Base-by-base conservation (phyloP, 2,329 filamentous ascomycete species). In the Verticillium dahliae region DNA sequence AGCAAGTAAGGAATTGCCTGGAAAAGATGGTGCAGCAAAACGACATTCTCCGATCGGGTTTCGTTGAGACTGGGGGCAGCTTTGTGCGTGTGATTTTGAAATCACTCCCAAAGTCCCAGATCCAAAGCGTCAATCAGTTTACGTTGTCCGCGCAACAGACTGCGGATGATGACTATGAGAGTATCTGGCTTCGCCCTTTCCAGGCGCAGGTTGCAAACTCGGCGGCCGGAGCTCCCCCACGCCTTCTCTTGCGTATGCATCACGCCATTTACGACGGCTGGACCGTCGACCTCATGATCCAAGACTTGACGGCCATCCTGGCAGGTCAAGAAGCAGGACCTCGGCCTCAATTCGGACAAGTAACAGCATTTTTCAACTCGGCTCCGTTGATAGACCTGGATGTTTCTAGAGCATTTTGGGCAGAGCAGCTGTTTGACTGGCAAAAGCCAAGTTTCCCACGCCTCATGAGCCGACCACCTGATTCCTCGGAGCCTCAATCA, bases 221-320 rank as follows among this genome's bases (percentile, higher is more conserved):
- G 4, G 37, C 59, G 7, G 18, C 66, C 18, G 58, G 69, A 4
- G 61, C 65, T 57, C 60, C 70, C 2, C 68, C 70, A 37, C 67
- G 76, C 4, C 72, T 71, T 62, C 73, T 84, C 11, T 60, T 91
- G 55, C 80, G 88, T 13, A 78, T 96, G 0, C 92, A 96, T 70
- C 93, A 97, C 73, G 87, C 91, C 0, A 72, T 96, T 1, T 97
- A 96, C 69, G 93, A 97, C 72, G 93, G 92, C n/a, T 97, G 93
- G 93, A 93, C 92, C 0, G 82, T 92, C 69, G 90, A 97, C 59
- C 78, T 94, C 35, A 74, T 96, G 0, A 67, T 91, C 14, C 76
- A 81, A 33, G 91, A 97, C 70, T 75, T 96, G 4, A 78, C 82
- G 4, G 69, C 68, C 0, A 66, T 89, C 1, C 68, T 90, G 0